A percentile compares a stretch with the other conserved stretches of the same genome.
phyloP scores from a whole-genome alignment of 2,329 filamentous ascomycete genomes.

The Trichophyton verrucosum region DNA sequence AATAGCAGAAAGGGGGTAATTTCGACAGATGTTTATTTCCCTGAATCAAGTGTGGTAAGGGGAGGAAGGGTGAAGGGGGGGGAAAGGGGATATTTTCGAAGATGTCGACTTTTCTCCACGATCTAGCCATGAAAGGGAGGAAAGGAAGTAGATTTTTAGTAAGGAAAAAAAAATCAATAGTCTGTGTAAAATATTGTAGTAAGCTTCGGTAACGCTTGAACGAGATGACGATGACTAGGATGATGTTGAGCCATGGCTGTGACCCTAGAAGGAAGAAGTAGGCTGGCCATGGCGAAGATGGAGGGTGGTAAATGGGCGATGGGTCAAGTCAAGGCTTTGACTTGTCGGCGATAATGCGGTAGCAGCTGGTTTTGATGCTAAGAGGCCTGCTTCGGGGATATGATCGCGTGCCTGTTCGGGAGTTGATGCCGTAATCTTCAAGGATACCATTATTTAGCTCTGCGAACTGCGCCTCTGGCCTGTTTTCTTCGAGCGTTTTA shows the following conservation, averaged over 20 bases:
- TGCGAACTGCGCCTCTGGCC: slow-evolving; percentile 48
- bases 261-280: too few relatives aligned
- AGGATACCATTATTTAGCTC: slow-evolving; percentile 54
- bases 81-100: neutral
- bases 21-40: neutral
- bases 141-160: neutral
- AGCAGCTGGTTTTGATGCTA: slow-evolving; percentile 30
- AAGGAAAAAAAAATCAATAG: neutral
- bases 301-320: neutral
- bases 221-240: neutral
- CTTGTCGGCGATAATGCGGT: slow-evolving; percentile 31
- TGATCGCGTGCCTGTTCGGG: slow-evolving; percentile 23
- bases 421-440: slow-evolving; percentile 22
- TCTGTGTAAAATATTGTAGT: neutral
- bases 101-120: neutral
- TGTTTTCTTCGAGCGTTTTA: slow-evolving; percentile 44
- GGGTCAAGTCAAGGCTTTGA: slow-evolving; percentile 19
- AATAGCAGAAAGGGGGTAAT: neutral
- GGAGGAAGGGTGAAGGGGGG: too few relatives aligned
- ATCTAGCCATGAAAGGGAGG: neutral
- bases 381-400: slow-evolving; percentile 29
- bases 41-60: neutral
- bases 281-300: too few relatives aligned
- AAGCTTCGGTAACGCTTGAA: neutral
- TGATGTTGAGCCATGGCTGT: neutral